Base-by-base conservation (phyloP, 768 basidiomycete genomes). In the Trametes cingulata region DNA sequence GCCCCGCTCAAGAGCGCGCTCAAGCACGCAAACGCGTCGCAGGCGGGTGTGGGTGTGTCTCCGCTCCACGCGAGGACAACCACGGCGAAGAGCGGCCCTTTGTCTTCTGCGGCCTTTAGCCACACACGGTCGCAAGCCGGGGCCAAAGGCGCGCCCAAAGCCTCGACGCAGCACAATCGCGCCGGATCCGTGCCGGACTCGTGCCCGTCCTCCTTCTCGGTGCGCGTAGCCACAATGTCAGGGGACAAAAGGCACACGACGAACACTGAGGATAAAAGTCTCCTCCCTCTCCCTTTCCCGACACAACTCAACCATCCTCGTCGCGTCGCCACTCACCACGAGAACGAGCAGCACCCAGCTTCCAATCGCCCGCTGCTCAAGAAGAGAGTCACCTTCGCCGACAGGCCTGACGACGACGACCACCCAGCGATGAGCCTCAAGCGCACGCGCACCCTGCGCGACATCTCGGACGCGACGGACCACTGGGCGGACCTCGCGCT, bases 311-410 rank as follows among this genome's bases (percentile, higher is more conserved):
- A 22, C 14, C 36, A n/a, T 13, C 22, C 53, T 46, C 20, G 2
- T 6, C 3, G 17, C 36, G 15, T 27, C 33, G 33, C 45, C 54
- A 39, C 54, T 17, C 17, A 3, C n/a, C 45, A 15, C 41, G 6
- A 22, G 43, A 10, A 7, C 43, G 35, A 14, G n/a, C 2, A 1
- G 6, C 54, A 13, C 22, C 12, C 35, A 14, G 27, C 10, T 33
- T 10, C 29, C 29, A 10, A 5, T 33, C 29, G 29, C 29, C 29
- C 6, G 19, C 45, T 8, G 7, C 20, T 22, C 1, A 56, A 56
- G 54, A 56, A 56, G 54, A 46, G 43, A 0, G 54, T 56, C 20
- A 56, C 43, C 2, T 56, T 56, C 45, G 54, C 54, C 6, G 45
- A 47, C 54, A 33, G 10, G 29, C 29, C 10, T 10, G 42, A 35